Evolutionary conservation across 805 yeast species (phyloP), one percentile per base, ranked within the genome.

Genomic region (Allodekkera sacchari): DNA sequence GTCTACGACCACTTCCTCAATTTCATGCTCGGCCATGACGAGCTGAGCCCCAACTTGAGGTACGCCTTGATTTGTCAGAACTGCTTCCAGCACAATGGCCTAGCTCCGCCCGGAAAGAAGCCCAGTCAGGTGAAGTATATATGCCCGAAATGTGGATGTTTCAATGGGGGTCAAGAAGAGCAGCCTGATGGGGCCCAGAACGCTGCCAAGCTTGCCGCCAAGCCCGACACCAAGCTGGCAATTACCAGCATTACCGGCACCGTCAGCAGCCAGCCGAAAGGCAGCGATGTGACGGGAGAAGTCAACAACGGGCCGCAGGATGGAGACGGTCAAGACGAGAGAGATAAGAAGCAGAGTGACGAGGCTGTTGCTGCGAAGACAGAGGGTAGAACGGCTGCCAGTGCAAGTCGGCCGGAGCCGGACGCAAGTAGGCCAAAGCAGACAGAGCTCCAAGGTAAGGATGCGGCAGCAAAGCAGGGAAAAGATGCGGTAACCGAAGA

Each of bases 81-180:
- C n/a, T 83, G 95, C 48, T 59, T 53, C 15, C 63, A 63, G 12
- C 94, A 83, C 53, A 83, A 84, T 47, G 95, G 95, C 1, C 63
- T 83, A 27, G 94, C 94, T 0, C 83, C 85, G 4, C 85, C 83
- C 2, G 79, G 80, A 6, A 57, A 66, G 37, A 38, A 50, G 3
- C 79, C 89, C 0, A 45, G 43, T 2, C 46, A 52, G 5, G 73
- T 81, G 7, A 56, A 53, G 31, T 83, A 77, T 44, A 47, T 61
- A 2, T 83, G 95, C 57, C 82, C 85, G 7, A 54, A 55, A 15
- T 83, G 94, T 55, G 82, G 79, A 1, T 22, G 35, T 3, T 6
- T 55, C 22, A 61, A 59, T 39, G 64, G 62, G n/a, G 11, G 10
- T 20, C 22, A 7, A 10, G 10, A 20, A 23, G 14, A n/a, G 7